Evolutionary conservation across 257 asterid species (phyloP).

Genomic region (Petunia axillaris): DNA sequence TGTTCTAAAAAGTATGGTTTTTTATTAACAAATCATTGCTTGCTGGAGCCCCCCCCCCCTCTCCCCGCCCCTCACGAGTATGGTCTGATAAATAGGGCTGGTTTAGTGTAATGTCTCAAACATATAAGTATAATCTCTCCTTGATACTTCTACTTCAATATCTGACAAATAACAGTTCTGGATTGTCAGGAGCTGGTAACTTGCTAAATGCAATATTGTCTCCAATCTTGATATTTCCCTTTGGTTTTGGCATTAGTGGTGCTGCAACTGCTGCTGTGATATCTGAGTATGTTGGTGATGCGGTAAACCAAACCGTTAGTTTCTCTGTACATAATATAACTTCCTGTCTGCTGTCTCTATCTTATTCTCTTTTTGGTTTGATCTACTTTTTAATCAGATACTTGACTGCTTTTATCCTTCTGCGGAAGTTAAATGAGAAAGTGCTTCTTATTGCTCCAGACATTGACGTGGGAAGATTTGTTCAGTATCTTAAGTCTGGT

Average conservation of each 20-base stretch:
- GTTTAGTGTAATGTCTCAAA: neutral
- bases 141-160: neutral
- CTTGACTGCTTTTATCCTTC: slow-evolving; percentile 75
- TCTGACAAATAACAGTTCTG: slow-evolving; percentile 23
- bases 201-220: slow-evolving; percentile 73
- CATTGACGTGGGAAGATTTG: slow-evolving; percentile 63
- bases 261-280: slow-evolving; percentile 93
- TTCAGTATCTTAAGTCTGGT: slow-evolving; percentile 86
- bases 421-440: slow-evolving; percentile 72
- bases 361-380: slow-evolving; percentile 15
- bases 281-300: slow-evolving; percentile 93
- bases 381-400: slow-evolving; percentile 54
- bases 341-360: neutral
- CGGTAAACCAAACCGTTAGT: slow-evolving; percentile 64
- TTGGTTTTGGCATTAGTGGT: slow-evolving; percentile 79
- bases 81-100: neutral
- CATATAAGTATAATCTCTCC: neutral
- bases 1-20: slow-evolving; percentile 1
- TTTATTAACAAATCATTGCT: neutral
- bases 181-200: slow-evolving; percentile 79
- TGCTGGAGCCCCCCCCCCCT: neutral
- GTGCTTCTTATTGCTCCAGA: slow-evolving; percentile 70
- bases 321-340: slow-evolving; percentile 34
- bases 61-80: neutral
- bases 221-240: slow-evolving; percentile 66